Conservation (phyloP, 192 early-diverging fungal species). For the Rhizoclosmatium globosum region DNA sequence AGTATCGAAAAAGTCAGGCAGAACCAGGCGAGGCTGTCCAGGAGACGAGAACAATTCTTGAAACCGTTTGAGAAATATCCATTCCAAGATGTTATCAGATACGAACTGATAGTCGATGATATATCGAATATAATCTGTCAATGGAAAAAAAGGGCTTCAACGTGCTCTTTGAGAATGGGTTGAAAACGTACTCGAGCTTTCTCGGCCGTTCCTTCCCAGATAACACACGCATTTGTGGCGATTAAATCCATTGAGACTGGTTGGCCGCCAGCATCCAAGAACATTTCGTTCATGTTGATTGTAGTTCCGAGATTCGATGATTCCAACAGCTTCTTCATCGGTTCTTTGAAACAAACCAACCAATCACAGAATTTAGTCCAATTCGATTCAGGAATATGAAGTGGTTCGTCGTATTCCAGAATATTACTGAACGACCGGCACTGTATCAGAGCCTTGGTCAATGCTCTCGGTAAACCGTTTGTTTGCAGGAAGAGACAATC, state of each 20-base stretch:
- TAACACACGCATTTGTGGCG: neutral
- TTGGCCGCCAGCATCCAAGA: neutral
- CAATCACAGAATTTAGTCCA: neutral
- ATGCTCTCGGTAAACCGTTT: neutral
- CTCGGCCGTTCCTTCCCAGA: conserved; percentile 5
- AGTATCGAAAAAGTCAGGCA: neutral
- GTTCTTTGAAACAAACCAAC: neutral
- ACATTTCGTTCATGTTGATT: neutral
- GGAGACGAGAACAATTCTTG: conserved; percentile 2
- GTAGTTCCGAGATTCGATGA: neutral
- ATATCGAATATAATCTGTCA: neutral
- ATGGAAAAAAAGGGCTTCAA: conserved; percentile 4
- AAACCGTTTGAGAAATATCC: conserved; percentile 20
- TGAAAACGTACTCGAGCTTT: neutral
- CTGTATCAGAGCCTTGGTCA: neutral
- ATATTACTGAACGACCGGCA: neutral
- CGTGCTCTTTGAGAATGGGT: neutral
- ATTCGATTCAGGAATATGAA: neutral
- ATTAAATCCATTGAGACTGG: neutral
- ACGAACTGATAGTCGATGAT: neutral
- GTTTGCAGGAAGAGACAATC: neutral
- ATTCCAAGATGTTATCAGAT: conserved; percentile 15
- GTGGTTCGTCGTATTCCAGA: neutral
- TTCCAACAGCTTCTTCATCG: conserved; percentile 1
- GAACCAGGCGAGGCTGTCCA: neutral